Evolutionary conservation across 2,329 filamentous ascomycete species (phyloP).

Genomic region (Trichophyton schoenleinii): DNA sequence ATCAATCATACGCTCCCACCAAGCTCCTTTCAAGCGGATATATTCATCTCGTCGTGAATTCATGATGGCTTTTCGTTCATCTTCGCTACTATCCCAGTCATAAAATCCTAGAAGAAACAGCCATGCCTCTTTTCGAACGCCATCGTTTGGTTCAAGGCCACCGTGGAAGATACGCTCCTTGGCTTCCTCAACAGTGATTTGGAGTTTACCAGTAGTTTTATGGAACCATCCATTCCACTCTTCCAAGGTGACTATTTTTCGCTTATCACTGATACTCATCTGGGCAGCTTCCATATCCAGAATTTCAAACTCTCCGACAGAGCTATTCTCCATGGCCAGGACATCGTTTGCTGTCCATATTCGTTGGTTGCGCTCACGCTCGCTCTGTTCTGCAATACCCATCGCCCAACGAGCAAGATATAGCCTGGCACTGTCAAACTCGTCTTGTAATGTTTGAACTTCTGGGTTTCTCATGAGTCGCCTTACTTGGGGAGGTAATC

Average conservation of each 20-base stretch:
- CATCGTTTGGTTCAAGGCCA: constrained; percentile 75
- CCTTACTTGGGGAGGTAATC: constrained; percentile 75
- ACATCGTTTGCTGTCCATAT: constrained; percentile 93
- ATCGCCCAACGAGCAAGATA: constrained; percentile 97
- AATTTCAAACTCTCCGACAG: constrained; percentile 91
- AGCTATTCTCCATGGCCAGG: constrained; percentile 84
- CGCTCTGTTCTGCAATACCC: constrained; percentile 95
- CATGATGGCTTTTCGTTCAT: constrained; percentile 70
- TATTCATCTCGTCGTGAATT: constrained; percentile 87
- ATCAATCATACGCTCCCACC: constrained; percentile 91
- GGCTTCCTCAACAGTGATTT: constrained; percentile 76
- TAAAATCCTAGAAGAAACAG: constrained; percentile 84
- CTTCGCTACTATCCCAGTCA: constrained; percentile 78
- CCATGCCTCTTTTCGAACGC: constrained; percentile 93
- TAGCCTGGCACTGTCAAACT: constrained; percentile 90
- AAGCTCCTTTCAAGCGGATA: constrained; percentile 79
- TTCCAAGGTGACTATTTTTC: constrained; percentile 62
- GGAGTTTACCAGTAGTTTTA: constrained; percentile 55
- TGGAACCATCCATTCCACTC: constrained; percentile 95
- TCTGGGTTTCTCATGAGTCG: constrained; percentile 80
- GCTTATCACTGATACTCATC: constrained; percentile 61
- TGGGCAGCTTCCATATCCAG: constrained; percentile 64
- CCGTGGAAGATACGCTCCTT: constrained; percentile 97
- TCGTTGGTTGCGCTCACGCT: constrained; percentile 68
- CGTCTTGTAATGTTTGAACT: constrained; percentile 87